Base-by-base conservation (phyloP, 257 asterid genomes). In the Pogostemon cablin region DNA sequence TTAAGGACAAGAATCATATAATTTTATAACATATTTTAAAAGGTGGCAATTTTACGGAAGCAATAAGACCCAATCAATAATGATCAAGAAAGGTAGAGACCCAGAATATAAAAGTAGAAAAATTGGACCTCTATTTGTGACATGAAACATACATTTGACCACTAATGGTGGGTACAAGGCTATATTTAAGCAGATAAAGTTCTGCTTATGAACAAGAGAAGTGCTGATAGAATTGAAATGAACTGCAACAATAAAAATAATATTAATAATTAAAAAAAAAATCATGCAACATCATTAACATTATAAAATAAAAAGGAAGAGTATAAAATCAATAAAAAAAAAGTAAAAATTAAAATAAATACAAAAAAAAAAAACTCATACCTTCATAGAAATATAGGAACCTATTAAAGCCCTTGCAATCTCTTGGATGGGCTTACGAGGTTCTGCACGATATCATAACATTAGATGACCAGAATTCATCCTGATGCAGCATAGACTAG, bases 321-420 rank as follows among this genome's bases (percentile, higher is more conserved):
- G 59, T 25, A 57, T 5, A 15, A 61, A 57, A 71, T 57, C 42
- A 57, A 60, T 34, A 0, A 67, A 7, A 41, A 32, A 67, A 15
- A 15, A 15, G 15, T 15, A 15, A 15, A 15, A 15, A 15, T 15
- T 4, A 15, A 61, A 57, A 71, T 57, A 38, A 57, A 60, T 34
- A 0, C 63, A 7, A 41, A 32, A 67, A 0, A 67, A 7, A 41
- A 32, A 35, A 67, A n/a, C 43, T 52, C 64, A 68, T 85, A 93
- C 99, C 99, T 93, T 89, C 83, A 89, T 85, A 55, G 96, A 76
- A 62, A 93, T 79, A 50, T 73, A 46, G 56, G 96, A 87, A 69
- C 97, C 99, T 2, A 77, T 72, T 80, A 93, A 90, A 83, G 82
- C 81, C 80, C 69, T 85, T 8, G 97, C 99, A 65, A 87, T 81